These are phyloP conservation scores for Dorcoceras hygrometricum DNA, from an alignment of 257 asterid species.

Conservation along the genomic window DNA sequence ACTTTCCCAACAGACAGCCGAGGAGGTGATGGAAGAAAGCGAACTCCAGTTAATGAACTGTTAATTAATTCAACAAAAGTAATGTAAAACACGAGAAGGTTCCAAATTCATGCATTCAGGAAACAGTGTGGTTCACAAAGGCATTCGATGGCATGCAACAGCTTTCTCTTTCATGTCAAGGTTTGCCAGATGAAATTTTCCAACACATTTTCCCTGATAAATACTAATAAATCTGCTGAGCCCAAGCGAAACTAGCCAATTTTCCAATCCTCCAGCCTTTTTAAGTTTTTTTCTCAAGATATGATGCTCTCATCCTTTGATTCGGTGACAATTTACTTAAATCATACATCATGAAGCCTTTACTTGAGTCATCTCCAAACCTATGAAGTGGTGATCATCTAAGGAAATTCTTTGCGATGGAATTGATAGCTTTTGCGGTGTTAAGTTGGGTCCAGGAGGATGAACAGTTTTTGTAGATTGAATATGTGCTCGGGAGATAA, in stretches of 20 bases:
- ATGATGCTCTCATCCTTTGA: conserved; percentile 55
- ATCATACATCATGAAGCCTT: conserved; percentile 34
- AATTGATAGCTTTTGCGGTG: conserved; percentile 29
- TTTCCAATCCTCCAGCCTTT: conserved; percentile 81
- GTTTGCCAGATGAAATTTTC: conserved; percentile 70
- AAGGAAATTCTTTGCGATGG: conserved; percentile 29
- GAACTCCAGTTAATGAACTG: not conserved
- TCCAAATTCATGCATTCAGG: conserved; percentile 32
- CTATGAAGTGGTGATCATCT: conserved; percentile 33
- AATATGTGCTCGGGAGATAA: conserved; percentile 32
- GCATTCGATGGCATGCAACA: conserved; percentile 90
- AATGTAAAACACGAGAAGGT: not conserved
- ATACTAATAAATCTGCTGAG: conserved; percentile 56
- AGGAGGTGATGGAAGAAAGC: not conserved
- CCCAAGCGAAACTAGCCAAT: conserved; percentile 79
- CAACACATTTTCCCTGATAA: conserved; percentile 50
- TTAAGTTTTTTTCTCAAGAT: conserved; percentile 61
- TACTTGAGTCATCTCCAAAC: conserved; percentile 28
- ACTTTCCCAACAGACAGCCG: not conserved
- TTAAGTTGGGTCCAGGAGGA: conserved; percentile 37
- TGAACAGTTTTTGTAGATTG: conserved; percentile 23
- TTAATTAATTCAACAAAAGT: not conserved
- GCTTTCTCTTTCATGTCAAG: conserved; percentile 79
- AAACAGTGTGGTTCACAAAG: conserved; percentile 86
- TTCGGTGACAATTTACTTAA: conserved; percentile 37